phyloP scores from a whole-genome alignment of 306 rosid species.

The Acacia confusa region DNA sequence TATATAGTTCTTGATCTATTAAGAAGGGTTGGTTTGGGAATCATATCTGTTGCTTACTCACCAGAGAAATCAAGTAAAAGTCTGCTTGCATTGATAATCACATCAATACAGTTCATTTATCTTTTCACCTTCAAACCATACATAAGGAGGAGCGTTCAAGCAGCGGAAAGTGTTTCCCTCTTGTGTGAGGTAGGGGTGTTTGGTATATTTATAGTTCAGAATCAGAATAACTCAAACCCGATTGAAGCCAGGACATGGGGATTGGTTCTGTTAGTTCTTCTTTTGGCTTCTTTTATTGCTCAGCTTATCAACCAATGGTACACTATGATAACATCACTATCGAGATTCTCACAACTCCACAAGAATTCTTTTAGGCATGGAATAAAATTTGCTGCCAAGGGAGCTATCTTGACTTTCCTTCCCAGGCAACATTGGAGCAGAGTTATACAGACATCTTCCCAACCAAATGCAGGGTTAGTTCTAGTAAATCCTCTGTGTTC shows the following conservation, averaged over 20 bases:
- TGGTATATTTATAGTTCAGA: conserved; percentile 31
- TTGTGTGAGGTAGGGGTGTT: conserved; percentile 51
- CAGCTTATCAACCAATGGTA: conserved; percentile 61
- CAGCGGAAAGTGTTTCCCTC: conserved; percentile 57
- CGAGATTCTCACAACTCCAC: conserved; percentile 47
- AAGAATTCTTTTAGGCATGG: conserved; percentile 47
- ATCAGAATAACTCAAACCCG: conserved; percentile 32
- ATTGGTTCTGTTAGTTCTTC: conserved; percentile 43
- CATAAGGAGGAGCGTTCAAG: conserved; percentile 52
- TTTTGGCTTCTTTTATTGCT: conserved; percentile 45
- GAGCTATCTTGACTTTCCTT: conserved; percentile 60
- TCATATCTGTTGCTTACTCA: conserved; percentile 55
- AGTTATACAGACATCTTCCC: conserved; percentile 34
- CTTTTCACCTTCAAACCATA: conserved; percentile 52
- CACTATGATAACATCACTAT: conserved; percentile 42
- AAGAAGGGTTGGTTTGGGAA: conserved; percentile 55
- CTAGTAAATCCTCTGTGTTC: conserved; percentile 38
- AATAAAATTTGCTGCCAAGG: conserved; percentile 54
- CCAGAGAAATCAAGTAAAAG: conserved; percentile 49
- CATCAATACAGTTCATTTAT: conserved; percentile 47
- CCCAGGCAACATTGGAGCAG: conserved; percentile 55
- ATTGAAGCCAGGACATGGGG: conserved; percentile 34
- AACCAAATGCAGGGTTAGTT: conserved; percentile 34
- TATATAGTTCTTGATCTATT: conserved; percentile 52
- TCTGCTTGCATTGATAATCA: conserved; percentile 48